Evolutionary conservation across 2,329 filamentous ascomycete species (phyloP), one percentile per base, ranked within the genome.

Genomic region (Colletotrichum salicis): DNA sequence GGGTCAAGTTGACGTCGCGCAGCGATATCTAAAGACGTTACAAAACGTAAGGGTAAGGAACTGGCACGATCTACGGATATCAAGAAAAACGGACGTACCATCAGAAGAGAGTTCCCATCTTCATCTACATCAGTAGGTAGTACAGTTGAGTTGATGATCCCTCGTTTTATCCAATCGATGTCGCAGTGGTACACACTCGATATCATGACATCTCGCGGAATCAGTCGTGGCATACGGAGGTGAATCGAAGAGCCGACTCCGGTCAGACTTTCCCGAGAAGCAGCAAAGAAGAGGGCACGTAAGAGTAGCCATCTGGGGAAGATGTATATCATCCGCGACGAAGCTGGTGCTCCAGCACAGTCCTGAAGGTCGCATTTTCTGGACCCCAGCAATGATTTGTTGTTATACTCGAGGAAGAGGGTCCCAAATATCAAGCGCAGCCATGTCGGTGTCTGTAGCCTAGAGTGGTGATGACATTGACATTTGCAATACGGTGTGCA

Each of bases 301-400:
- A 33, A 59, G 31, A 65, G n/a, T 15, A 69, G n/a, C 61, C 67
- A 59, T 31, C 15, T 45, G 15, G 67, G 61, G 24, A 65, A 68
- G 37, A 64, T 11, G n/a, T 68, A 64, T n/a, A 64, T 13, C 22
- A 68, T 22, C 5, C 60, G 51, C 15, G 62, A 51, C 5, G 66
- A 64, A 19, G 31, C 7, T 8, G 60, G 22, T 12, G 48, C 10
- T 12, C 60, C 27, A 1, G 31, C n/a, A 24, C 60, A 68, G 5
- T 33, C 52, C 15, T 10, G 13, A 11, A 56, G 13, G 13, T 52
- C 37, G 22, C 60, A 68, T 24, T 48, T 51, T 29, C 31, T 33
- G 7, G 52, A 37, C 12, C 41, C 64, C 12, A 64, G 19, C 5
- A 68, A 13, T 10, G 66, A 52, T 7, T 57, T 22, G 24, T 45